Conservation (phyloP, 2,329 filamentous ascomycete genomes). For the Pseudocercospora vitis region DNA sequence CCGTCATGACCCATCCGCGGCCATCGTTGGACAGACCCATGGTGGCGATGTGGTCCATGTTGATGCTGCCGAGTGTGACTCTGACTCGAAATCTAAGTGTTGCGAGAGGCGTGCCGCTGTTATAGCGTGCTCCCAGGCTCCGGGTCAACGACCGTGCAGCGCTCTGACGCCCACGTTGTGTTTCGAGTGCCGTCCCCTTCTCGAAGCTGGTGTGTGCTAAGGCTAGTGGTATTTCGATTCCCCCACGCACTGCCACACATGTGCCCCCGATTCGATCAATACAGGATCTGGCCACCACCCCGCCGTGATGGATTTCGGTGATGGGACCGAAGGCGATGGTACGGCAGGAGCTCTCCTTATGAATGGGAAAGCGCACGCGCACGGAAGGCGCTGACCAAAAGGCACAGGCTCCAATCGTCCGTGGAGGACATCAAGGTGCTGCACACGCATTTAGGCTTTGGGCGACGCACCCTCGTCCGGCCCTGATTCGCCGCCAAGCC, state of each 20-base stretch:
- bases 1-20: constrained; percentile 88
- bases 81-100: background rate
- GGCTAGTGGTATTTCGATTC: background rate
- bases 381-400: constrained; percentile 1
- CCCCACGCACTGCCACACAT: constrained; percentile 20
- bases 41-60: constrained; percentile 17
- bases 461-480: background rate
- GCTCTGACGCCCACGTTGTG: constrained; percentile 11
- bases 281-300: no score
- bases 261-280: background rate
- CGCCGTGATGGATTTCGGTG: no score
- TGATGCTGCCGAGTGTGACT: background rate
- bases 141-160: background rate
- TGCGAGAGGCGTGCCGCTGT: background rate
- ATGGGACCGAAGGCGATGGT: no score
- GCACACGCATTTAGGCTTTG: background rate
- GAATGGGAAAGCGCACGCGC: background rate
- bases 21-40: constrained; percentile 72
- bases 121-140: constrained; percentile 7
- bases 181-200: constrained; percentile 12
- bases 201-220: no score
- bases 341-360: background rate
- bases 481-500: background rate
- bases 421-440: constrained; percentile 8
- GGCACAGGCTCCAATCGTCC: no score